A percentile compares a stretch with the other conserved stretches of the same genome.
These are phyloP conservation scores for Paramarasmius palmivorus DNA, from an alignment of 1,284 basidiomycete genomes.

Conservation along the genomic window DNA sequence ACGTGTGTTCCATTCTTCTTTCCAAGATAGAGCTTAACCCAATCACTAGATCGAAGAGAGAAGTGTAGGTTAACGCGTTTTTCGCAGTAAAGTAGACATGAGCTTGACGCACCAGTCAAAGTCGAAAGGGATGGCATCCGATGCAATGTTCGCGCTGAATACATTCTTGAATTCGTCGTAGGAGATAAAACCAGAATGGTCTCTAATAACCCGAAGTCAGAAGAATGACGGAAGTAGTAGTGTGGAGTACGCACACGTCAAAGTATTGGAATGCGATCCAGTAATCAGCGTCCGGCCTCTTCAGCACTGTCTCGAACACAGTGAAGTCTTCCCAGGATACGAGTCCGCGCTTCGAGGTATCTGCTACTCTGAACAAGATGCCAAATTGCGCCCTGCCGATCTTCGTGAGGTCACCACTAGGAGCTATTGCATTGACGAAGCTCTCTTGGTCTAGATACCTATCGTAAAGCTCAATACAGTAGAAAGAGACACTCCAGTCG, in stretches of 20 bases:
- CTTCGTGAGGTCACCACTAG: slow-evolving; percentile 78
- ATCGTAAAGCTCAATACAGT: slow-evolving; percentile 2
- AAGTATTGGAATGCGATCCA: slow-evolving; percentile 97
- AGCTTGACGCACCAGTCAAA: slow-evolving; percentile 72
- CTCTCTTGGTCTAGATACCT: slow-evolving; percentile 82
- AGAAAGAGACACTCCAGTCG: background rate
- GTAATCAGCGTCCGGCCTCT: slow-evolving; percentile 91
- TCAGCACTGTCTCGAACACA: slow-evolving; percentile 88
- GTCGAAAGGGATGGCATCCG: slow-evolving; percentile 88
- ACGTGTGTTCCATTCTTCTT: slow-evolving; percentile 88
- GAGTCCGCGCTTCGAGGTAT: slow-evolving; percentile 72
- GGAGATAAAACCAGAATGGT: slow-evolving; percentile 85
- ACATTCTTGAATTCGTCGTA: slow-evolving; percentile 94
- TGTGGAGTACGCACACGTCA: slow-evolving; percentile 70
- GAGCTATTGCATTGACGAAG: slow-evolving; percentile 93
- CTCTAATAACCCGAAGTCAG: slow-evolving; percentile 44
- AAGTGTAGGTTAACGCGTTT: slow-evolving; percentile 10
- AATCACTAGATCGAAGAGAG: slow-evolving; percentile 56
- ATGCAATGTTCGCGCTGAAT: slow-evolving; percentile 78
- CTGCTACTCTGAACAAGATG: slow-evolving; percentile 89
- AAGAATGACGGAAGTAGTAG: slow-evolving; percentile 2
- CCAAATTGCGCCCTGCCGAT: slow-evolving; percentile 86
- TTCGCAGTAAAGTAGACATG: background rate
- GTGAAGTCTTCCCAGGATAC: slow-evolving; percentile 95
- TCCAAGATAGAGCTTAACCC: slow-evolving; percentile 93